Evolutionary conservation across 2,329 filamentous ascomycete genomes (phyloP).

Genomic region (Epichloe sp.): DNA sequence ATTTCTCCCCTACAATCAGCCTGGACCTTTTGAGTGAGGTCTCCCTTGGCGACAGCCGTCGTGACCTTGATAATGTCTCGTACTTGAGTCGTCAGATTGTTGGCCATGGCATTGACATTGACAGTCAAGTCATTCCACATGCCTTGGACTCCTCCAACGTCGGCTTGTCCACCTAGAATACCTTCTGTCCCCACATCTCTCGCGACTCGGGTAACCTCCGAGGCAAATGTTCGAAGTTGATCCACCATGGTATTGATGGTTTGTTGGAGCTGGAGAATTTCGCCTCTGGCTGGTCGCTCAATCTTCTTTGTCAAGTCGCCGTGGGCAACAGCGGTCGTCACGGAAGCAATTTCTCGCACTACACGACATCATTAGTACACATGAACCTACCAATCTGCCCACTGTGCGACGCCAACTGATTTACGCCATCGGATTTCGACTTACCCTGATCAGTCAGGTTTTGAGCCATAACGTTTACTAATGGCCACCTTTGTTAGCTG

Average conservation of each 20-base stretch:
- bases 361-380: constrained; percentile 6
- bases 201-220: constrained; percentile 71
- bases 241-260: constrained; percentile 88
- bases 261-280: constrained; percentile 72
- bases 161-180: constrained; percentile 68
- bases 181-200: constrained; percentile 77
- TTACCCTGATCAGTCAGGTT: constrained; percentile 64
- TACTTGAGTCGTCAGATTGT: constrained; percentile 77
- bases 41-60: constrained; percentile 64
- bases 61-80: constrained; percentile 84
- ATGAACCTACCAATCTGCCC: not conserved
- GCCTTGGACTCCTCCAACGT: constrained; percentile 72
- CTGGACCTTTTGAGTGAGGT: constrained; percentile 93
- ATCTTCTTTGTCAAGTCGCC: constrained; percentile 79
- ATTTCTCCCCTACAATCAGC: constrained; percentile 88
- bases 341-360: constrained; percentile 75
- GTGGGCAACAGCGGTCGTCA: constrained; percentile 72
- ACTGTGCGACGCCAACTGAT: not conserved
- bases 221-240: constrained; percentile 70
- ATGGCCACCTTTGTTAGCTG: constrained; percentile 11
- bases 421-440: not conserved
- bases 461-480: constrained; percentile 73
- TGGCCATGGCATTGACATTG: constrained; percentile 80
- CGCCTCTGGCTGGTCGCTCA: constrained; percentile 64
- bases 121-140: constrained; percentile 84